Base-by-base conservation (phyloP, 169 alveolate genomes). In the Theileria orientalis region DNA sequence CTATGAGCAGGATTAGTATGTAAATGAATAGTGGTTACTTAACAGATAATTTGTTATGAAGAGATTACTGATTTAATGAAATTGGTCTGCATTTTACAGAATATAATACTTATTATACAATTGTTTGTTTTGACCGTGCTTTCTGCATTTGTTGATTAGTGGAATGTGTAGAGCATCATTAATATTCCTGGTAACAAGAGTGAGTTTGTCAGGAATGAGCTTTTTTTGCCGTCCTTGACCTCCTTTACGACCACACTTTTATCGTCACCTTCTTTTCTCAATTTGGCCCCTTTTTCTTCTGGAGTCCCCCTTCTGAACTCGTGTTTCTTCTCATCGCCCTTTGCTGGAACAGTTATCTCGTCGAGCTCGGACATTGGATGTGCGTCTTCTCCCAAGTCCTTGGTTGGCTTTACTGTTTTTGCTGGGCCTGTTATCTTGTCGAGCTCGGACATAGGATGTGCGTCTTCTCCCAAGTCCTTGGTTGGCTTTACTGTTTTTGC, bases 1-100 rank as follows among this genome's bases (percentile, higher is more conserved):
- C 23, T 35, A 70, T 19, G 62, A 70, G 78, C 51, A 61, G 27
- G 71, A 60, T 27, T 54, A n/a, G n/a, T n/a, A 42, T 42, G 19
- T 16, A 13, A 42, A 13, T 42, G 13, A 13, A 42, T 42, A 13
- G 13, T 16, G 52, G 52, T n/a, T n/a, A n/a, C n/a, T n/a, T n/a
- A n/a, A n/a, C n/a, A n/a, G n/a, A n/a, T n/a, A n/a, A n/a, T n/a
- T n/a, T n/a, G n/a, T n/a, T n/a, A n/a, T n/a, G n/a, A n/a, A n/a
- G n/a, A n/a, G n/a, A n/a, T n/a, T n/a, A n/a, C n/a, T n/a, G n/a
- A n/a, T n/a, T n/a, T n/a, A n/a, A n/a, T n/a, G n/a, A n/a, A n/a
- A n/a, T n/a, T n/a, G n/a, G n/a, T n/a, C n/a, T n/a, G n/a, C n/a
- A n/a, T n/a, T n/a, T n/a, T n/a, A n/a, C n/a, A n/a, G n/a, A n/a